Conservation (phyloP, 345 rosid species). For the Sisymbrium altissimum region DNA sequence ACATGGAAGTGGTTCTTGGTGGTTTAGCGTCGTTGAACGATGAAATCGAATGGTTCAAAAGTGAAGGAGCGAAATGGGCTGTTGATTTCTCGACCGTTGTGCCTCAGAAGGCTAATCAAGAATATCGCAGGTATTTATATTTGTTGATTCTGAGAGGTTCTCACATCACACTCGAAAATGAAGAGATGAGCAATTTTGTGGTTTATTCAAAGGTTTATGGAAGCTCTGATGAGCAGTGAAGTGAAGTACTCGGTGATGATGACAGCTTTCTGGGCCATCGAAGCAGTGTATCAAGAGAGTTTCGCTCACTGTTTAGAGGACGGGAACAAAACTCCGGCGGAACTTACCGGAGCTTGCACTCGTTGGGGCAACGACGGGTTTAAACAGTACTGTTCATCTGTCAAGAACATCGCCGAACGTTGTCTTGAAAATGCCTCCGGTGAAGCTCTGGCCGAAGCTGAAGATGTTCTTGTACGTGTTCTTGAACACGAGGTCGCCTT, state of each 20-base stretch:
- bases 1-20: conserved; percentile 65
- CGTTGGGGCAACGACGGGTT: conserved; percentile 84
- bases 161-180: neutral
- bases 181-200: neutral
- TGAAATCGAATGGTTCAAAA: conserved; percentile 80
- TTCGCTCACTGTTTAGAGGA: conserved; percentile 70
- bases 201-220: conserved; percentile 52
- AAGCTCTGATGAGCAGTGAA: conserved; percentile 52
- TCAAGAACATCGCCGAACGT: conserved; percentile 51
- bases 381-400: conserved; percentile 50
- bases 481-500: conserved; percentile 71
- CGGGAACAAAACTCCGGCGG: conserved; percentile 49
- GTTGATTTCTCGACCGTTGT: conserved; percentile 52
- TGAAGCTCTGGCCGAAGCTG: conserved; percentile 47
- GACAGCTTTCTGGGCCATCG: conserved; percentile 76
- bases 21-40: conserved; percentile 60
- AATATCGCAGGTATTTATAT: conserved; percentile 53
- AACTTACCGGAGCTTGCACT: conserved; percentile 55
- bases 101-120: conserved; percentile 51
- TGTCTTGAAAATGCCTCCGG: conserved; percentile 48
- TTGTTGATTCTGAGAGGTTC: neutral
- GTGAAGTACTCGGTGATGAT: conserved; percentile 50
- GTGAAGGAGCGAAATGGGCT: conserved; percentile 64
- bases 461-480: conserved; percentile 45
- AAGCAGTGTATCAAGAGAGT: conserved; percentile 77